These are phyloP conservation scores for Aspergillus aculeatinus DNA, from an alignment of 2,329 filamentous ascomycete genomes.

Conservation along the genomic window DNA sequence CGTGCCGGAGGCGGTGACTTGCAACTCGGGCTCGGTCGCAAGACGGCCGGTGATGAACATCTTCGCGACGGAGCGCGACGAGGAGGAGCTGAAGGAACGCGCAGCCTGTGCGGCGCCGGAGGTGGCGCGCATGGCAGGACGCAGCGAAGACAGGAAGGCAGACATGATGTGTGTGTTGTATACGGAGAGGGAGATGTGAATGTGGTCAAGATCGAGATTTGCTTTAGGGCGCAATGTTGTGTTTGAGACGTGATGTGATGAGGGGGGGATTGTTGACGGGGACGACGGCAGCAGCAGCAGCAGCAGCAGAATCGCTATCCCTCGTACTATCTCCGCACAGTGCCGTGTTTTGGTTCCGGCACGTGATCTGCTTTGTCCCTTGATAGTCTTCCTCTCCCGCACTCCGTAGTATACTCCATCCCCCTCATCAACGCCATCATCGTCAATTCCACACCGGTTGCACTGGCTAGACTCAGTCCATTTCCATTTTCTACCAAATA, in stretches of 20 bases:
- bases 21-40: conserved; percentile 73
- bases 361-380: not conserved
- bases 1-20: conserved; percentile 65
- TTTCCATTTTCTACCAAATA: not conserved
- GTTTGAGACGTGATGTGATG: not conserved
- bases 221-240: not conserved
- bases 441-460: not conserved
- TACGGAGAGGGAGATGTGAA: no score
- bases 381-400: not conserved
- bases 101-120: conserved; percentile 40
- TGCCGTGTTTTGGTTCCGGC: not conserved
- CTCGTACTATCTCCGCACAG: no score
- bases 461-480: not conserved
- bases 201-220: no score
- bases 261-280: not conserved
- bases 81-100: conserved; percentile 73
- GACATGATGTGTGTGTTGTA: conserved; percentile 25
- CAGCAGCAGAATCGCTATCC: not conserved
- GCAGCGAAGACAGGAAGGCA: conserved; percentile 54
- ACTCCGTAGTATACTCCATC: not conserved
- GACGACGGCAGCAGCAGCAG: not conserved
- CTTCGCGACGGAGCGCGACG: conserved; percentile 65
- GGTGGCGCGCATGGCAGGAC: conserved; percentile 50
- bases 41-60: conserved; percentile 87
- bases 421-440: not conserved